A percentile compares a stretch with the other conserved stretches of the same genome.
phyloP scores from a whole-genome alignment of 2,329 filamentous ascomycete genomes.

The Alternaria brassicae region DNA sequence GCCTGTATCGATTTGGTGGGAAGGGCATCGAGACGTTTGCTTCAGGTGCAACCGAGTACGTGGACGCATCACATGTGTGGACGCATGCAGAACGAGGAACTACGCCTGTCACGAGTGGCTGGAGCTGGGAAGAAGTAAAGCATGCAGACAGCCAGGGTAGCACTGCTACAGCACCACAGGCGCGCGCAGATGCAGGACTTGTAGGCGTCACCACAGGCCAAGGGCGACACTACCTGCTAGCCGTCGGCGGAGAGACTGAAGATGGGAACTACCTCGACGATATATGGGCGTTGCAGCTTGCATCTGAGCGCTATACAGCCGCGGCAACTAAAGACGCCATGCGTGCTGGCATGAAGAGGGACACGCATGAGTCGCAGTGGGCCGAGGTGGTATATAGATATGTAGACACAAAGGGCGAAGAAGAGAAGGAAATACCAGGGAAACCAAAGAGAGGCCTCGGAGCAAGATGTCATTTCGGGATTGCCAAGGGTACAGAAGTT shows the following conservation, averaged over 20 bases:
- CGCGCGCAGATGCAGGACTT: slow-evolving; percentile 55
- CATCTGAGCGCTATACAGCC: slow-evolving; percentile 55
- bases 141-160: slow-evolving; percentile 20
- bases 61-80: slow-evolving; percentile 47
- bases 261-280: slow-evolving; percentile 48
- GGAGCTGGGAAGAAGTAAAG: slow-evolving; percentile 43
- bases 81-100: slow-evolving; percentile 47
- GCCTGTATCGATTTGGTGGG: slow-evolving; percentile 58
- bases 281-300: slow-evolving; percentile 62
- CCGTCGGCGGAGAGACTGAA: slow-evolving; percentile 56
- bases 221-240: slow-evolving; percentile 61
- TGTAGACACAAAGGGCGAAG: slow-evolving; percentile 53
- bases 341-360: slow-evolving; percentile 53
- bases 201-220: slow-evolving; percentile 59
- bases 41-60: slow-evolving; percentile 33
- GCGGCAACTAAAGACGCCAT: slow-evolving; percentile 61
- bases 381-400: slow-evolving; percentile 59
- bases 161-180: slow-evolving; percentile 44
- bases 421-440: slow-evolving; percentile 52
- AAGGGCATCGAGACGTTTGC: slow-evolving; percentile 34
- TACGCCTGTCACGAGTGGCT: slow-evolving; percentile 43
- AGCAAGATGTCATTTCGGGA: slow-evolving; percentile 50
- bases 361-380: slow-evolving; percentile 60
- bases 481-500: slow-evolving; percentile 52
- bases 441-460: slow-evolving; percentile 52